phyloP scores from a whole-genome alignment of 1,284 basidiomycete genomes.

The Sphaerobolus stellatus region DNA sequence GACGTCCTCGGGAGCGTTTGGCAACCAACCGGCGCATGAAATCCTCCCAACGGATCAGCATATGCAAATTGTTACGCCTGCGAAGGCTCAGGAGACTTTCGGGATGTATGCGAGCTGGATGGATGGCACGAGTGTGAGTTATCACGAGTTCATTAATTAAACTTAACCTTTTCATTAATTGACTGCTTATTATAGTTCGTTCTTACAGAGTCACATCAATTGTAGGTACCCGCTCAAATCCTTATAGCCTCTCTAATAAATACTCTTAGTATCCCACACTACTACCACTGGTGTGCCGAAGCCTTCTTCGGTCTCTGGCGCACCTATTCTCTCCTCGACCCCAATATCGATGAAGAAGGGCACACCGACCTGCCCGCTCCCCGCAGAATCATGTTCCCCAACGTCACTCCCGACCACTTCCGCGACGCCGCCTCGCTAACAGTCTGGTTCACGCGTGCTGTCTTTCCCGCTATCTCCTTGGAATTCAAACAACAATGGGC shows the following conservation, averaged over 20 bases:
- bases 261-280: slow-evolving; percentile 63
- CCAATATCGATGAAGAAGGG: slow-evolving; percentile 60
- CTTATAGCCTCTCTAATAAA: background rate
- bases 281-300: slow-evolving; percentile 86
- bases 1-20: slow-evolving; percentile 53
- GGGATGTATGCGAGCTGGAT: slow-evolving; percentile 60
- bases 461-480: slow-evolving; percentile 71
- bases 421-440: slow-evolving; percentile 85
- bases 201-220: slow-evolving; percentile 82
- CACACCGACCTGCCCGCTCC: slow-evolving; percentile 69
- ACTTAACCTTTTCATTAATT: background rate
- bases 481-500: slow-evolving; percentile 69
- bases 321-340: slow-evolving; percentile 79
- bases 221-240: slow-evolving; percentile 43
- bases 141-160: background rate
- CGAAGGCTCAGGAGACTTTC: slow-evolving; percentile 67
- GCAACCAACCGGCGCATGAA: slow-evolving; percentile 42
- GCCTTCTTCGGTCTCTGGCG: slow-evolving; percentile 88
- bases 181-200: slow-evolving; percentile 51
- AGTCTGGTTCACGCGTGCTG: slow-evolving; percentile 71
- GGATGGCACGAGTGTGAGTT: slow-evolving; percentile 65
- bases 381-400: slow-evolving; percentile 72
- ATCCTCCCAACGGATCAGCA: slow-evolving; percentile 73
- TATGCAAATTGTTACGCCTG: slow-evolving; percentile 70
- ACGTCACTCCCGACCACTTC: slow-evolving; percentile 74